Percentiles rank a stretch among this genome's conserved stretches.
phyloP scores from a whole-genome alignment of 208 protist genomes.

The Vickermania ingenoplastis region DNA sequence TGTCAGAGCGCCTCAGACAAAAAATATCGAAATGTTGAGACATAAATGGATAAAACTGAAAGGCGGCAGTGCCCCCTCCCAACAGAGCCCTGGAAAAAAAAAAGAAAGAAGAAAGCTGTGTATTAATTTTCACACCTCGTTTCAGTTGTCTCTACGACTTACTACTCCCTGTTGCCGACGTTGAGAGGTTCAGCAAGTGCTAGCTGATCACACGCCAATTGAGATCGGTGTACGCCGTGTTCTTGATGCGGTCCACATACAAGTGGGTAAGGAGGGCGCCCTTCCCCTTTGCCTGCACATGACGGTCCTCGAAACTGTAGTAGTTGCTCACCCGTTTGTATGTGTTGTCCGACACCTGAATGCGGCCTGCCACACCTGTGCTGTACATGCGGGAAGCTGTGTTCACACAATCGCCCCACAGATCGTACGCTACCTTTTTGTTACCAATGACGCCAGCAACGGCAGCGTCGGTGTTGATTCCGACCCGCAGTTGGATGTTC shows the following conservation, averaged over 20 bases:
- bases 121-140: no score
- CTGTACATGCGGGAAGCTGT: slow-evolving; percentile 25
- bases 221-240: slow-evolving; percentile 10
- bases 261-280: slow-evolving; percentile 22
- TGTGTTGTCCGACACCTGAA: slow-evolving; percentile 22
- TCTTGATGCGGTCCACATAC: slow-evolving; percentile 16
- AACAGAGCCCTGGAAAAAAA: no score
- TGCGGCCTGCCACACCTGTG: slow-evolving; percentile 23
- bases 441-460: slow-evolving; percentile 40
- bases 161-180: no score
- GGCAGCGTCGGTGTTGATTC: slow-evolving; percentile 27
- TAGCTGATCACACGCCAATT: slow-evolving; percentile 19
- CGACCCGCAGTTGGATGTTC: slow-evolving; percentile 16
- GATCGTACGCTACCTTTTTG: slow-evolving; percentile 42
- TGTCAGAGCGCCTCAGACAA: no score
- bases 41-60: no score
- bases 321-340: slow-evolving; percentile 17
- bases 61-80: no score
- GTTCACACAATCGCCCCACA: slow-evolving; percentile 46
- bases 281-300: slow-evolving; percentile 38
- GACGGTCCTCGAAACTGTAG: slow-evolving; percentile 19
- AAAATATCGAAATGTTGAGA: no score
- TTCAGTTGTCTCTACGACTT: no score
- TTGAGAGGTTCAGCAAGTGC: no score
- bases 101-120: no score